phyloP scores from a whole-genome alignment of 108 stramenopile species.

The Pseudonitzschia delicatissima region DNA sequence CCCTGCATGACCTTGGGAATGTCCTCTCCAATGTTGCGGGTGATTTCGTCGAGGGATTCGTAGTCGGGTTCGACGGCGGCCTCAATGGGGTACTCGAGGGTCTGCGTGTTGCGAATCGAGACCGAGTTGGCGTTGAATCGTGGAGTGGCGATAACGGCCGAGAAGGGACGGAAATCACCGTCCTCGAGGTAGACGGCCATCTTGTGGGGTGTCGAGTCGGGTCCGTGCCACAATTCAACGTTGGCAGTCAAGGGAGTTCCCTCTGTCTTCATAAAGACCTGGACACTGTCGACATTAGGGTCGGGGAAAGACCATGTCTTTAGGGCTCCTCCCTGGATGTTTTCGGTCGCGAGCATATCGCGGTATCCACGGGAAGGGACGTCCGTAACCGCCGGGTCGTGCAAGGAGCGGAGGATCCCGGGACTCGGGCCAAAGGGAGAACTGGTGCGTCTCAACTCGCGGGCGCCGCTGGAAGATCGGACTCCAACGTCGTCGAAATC shows the following conservation, averaged over 20 bases:
- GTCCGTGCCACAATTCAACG: constrained; percentile 77
- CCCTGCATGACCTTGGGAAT: constrained; percentile 64
- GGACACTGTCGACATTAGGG: constrained; percentile 55
- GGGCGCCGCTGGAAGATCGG: constrained; percentile 8
- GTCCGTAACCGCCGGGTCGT: no score
- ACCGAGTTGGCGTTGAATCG: constrained; percentile 66
- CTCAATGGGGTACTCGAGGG: constrained; percentile 73
- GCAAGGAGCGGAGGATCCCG: not conserved
- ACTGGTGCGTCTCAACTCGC: constrained; percentile 2
- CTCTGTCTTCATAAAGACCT: constrained; percentile 73
- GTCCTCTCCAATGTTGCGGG: constrained; percentile 18
- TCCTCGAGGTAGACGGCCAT: constrained; percentile 80
- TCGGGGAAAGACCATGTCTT: constrained; percentile 68
- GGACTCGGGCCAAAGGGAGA: constrained; percentile 7
- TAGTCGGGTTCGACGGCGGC: constrained; percentile 59
- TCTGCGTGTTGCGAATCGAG: constrained; percentile 75
- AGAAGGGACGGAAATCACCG: constrained; percentile 70
- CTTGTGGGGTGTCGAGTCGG: constrained; percentile 78
- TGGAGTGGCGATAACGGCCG: constrained; percentile 69
- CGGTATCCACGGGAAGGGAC: constrained; percentile 8
- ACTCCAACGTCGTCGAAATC: constrained; percentile 10
- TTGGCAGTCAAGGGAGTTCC: constrained; percentile 82
- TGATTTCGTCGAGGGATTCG: constrained; percentile 11
- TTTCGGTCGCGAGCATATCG: constrained; percentile 15
- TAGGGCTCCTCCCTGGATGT: constrained; percentile 75